Evolutionary conservation across 192 early-diverging fungal species (phyloP), one percentile per base, ranked within the genome.

Genomic region (Chytriomyces confervae): DNA sequence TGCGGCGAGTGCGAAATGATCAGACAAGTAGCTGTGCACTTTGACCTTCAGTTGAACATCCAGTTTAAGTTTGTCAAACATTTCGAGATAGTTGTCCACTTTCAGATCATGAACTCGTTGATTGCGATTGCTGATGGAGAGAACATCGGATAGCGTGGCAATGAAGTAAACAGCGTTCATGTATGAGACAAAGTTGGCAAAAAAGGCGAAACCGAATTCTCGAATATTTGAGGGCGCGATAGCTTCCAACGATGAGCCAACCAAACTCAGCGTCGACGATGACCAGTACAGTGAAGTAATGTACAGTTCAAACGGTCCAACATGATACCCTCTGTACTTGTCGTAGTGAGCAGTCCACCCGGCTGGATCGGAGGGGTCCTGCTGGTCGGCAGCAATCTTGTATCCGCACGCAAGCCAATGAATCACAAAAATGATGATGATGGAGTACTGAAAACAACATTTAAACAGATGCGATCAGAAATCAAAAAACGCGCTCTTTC

Each of bases 401-500:
- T 79, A 88, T 11, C 82, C 84, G 66, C 86, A 88, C 5, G 84
- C 86, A 1, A 88, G 24, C 86, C 86, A 88, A 71, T 88, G 86
- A 27, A 84, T 79, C 20, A 85, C 16, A 64, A 88, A 85, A 13
- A 86, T 23, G 45, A 82, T 78, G 16, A 84, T 76, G 43, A 88
- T 69, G 51, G 63, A 48, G 50, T 63, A 75, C 86, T 87, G 24
- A 11, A 27, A 36, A 4, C 36, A 36, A 36, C 0, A 1, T 27
- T 16, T 13, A 6, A 57, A 72, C 45, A 69, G 27, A 5, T 43
- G 68, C 29, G 24, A 36, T 60, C 4, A 23, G n/a, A 13, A 53
- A 50, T 10, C 13, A 11, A 62, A 73, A 77, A 24, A 69, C 5
- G 6, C 63, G 18, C 23, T 50, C 50, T 80, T 23, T 29, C 13